These are phyloP conservation scores for Salix koriyanagi DNA, from an alignment of 345 rosid species.

Conservation along the genomic window DNA sequence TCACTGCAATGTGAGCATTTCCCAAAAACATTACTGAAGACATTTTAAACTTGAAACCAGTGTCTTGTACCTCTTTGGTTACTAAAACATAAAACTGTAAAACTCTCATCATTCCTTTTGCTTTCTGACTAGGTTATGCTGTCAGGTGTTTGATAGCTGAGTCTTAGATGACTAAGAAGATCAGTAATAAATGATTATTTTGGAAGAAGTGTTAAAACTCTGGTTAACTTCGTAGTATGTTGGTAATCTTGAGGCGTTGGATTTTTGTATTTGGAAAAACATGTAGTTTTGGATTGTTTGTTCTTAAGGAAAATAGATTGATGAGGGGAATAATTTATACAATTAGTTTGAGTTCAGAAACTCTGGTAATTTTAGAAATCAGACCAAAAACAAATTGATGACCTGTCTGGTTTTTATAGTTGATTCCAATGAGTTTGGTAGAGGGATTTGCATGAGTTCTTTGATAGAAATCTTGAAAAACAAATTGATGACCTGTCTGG, in stretches of 20 bases:
- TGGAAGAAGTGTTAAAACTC: neutral
- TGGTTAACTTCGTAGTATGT: neutral
- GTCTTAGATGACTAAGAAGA: neutral
- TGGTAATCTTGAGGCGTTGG: neutral
- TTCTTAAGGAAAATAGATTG: neutral
- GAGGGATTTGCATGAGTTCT: neutral
- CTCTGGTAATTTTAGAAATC: neutral
- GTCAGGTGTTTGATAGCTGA: too few relatives aligned
- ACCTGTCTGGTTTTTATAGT: neutral
- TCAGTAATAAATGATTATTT: neutral
- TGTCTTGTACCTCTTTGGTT: neutral
- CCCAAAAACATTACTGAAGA: neutral
- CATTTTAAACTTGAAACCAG: neutral
- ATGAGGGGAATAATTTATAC: neutral
- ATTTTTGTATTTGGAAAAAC: neutral
- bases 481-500: neutral
- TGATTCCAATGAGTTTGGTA: neutral
- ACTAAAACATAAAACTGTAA: neutral
- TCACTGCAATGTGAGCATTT: neutral
- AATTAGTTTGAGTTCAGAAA: neutral
- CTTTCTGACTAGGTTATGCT: neutral
- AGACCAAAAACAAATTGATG: neutral
- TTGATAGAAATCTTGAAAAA: neutral
- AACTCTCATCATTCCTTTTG: neutral
- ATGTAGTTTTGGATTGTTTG: neutral